A percentile compares a stretch with the other conserved stretches of the same genome.
Evolutionary conservation across 768 basidiomycete species (phyloP).

Genomic region (Lactarius quietus): DNA sequence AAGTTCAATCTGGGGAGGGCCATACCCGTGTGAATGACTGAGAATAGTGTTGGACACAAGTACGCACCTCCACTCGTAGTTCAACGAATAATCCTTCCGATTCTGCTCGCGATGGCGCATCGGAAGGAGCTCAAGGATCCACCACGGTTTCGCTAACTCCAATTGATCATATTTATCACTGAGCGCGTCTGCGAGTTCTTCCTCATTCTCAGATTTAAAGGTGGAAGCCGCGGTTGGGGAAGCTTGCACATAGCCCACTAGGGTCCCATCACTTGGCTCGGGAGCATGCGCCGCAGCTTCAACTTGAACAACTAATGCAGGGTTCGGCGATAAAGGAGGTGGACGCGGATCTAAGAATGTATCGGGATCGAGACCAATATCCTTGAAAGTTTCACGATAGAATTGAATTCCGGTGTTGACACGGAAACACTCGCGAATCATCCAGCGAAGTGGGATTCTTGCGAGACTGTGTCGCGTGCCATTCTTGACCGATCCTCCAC

Average conservation of each 20-base stretch:
- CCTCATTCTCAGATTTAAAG: conserved; percentile 51
- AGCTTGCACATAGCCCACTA: conserved; percentile 13
- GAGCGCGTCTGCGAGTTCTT: conserved; percentile 59
- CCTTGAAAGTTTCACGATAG: conserved; percentile 31
- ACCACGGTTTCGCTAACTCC: conserved; percentile 48
- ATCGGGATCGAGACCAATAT: conserved; percentile 34
- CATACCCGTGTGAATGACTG: not conserved
- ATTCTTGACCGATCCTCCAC: conserved; percentile 66
- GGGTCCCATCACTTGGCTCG: conserved; percentile 24
- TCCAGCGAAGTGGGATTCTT: conserved; percentile 64
- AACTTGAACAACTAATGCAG: not conserved
- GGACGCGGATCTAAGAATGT: conserved; percentile 27
- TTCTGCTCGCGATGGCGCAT: conserved; percentile 7
- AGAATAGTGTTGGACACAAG: not conserved
- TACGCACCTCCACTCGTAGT: conserved; percentile 1
- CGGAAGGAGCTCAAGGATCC: conserved; percentile 55
- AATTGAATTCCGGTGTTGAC: conserved; percentile 43
- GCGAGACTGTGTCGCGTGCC: conserved; percentile 56
- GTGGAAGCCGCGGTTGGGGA: conserved; percentile 22
- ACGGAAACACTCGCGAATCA: conserved; percentile 50
- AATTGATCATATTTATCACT: conserved; percentile 56
- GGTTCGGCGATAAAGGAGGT: not conserved
- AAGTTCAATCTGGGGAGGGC: conserved; percentile 3
- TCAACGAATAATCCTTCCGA: not conserved
- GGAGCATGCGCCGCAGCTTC: not conserved